A percentile compares a stretch with the other conserved stretches of the same genome.
Conservation (phyloP, 352 stramenopile genomes). For the Globisporangium lucens region DNA sequence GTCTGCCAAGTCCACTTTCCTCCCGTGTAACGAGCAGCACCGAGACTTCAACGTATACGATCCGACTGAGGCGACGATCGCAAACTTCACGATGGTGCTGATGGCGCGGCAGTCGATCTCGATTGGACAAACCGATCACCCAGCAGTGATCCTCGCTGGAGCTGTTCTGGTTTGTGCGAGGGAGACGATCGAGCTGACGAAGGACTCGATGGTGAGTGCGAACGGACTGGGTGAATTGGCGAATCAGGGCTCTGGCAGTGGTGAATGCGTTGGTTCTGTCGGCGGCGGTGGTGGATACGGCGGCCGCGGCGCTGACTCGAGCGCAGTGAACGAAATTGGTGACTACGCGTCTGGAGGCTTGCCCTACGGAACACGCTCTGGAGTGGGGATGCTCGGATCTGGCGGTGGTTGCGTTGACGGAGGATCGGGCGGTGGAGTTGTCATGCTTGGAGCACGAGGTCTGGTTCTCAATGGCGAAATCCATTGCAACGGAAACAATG, state of each 20-base stretch:
- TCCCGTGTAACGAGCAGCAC: constrained; percentile 45
- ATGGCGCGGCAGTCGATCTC: constrained; percentile 49
- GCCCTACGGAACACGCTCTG: constrained; percentile 62
- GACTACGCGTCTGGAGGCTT: constrained; percentile 65
- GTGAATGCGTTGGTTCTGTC: constrained; percentile 51
- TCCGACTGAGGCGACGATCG: constrained; percentile 9
- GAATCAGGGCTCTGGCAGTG: constrained; percentile 62
- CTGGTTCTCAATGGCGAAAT: constrained; percentile 73
- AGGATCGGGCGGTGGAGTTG: constrained; percentile 63
- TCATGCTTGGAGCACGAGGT: constrained; percentile 55
- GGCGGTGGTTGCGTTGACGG: constrained; percentile 67
- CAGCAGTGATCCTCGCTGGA: constrained; percentile 37
- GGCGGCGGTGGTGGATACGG: constrained; percentile 71
- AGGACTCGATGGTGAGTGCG: constrained; percentile 41
- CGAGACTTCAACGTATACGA: constrained; percentile 19
- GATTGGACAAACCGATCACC: constrained; percentile 35
- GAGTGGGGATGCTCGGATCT: constrained; percentile 65
- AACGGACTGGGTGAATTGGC: constrained; percentile 60
- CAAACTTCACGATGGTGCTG: constrained; percentile 68
- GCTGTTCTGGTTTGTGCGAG: constrained; percentile 61
- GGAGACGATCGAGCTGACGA: constrained; percentile 41
- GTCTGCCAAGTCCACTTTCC: constrained; percentile 41
- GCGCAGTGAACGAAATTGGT: constrained; percentile 40
- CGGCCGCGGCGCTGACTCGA: constrained; percentile 67
- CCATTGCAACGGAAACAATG: constrained; percentile 61